A percentile compares a stretch with the other conserved stretches of the same genome.
phyloP scores from a whole-genome alignment of 1,284 basidiomycete species.

The Jaminaea rosea region DNA sequence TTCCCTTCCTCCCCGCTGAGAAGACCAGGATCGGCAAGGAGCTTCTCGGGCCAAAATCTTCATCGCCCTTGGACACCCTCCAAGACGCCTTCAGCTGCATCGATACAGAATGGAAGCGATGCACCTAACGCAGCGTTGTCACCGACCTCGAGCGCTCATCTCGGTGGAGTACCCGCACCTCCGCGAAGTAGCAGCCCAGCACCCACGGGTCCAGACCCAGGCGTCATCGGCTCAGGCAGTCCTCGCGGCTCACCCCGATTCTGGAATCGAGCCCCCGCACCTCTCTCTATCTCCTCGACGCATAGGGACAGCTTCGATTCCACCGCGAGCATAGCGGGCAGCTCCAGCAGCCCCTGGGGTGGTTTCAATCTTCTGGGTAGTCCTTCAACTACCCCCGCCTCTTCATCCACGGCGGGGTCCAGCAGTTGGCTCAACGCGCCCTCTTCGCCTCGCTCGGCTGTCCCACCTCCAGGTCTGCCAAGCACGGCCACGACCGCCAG shows the following conservation, averaged over 20 bases:
- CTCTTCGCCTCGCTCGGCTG: constrained; percentile 16
- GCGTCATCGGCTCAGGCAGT: constrained; percentile 28
- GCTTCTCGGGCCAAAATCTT: constrained; percentile 12
- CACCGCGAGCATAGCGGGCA: no score
- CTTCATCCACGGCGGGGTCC: no score
- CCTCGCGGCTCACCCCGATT: constrained; percentile 28
- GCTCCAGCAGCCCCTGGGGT: not conserved
- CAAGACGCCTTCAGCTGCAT: constrained; percentile 3
- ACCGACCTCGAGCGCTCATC: not conserved
- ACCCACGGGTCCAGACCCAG: constrained; percentile 13
- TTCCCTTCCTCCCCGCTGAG: constrained; percentile 24
- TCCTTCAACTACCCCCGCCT: not conserved
- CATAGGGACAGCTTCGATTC: constrained; percentile 10
- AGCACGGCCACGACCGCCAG: no score
- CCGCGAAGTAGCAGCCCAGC: constrained; percentile 13
- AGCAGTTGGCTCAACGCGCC: not conserved
- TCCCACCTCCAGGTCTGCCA: constrained; percentile 16
- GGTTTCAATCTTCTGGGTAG: not conserved
- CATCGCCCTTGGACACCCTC: constrained; percentile 27
- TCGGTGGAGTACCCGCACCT: constrained; percentile 5
- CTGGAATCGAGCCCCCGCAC: constrained; percentile 22
- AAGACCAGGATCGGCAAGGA: constrained; percentile 23
- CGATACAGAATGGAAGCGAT: no score
- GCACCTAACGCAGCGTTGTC: not conserved
- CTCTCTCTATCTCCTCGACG: constrained; percentile 15